Evolutionary conservation across 768 basidiomycete genomes (phyloP).

Genomic region (Collybia mongolica): DNA sequence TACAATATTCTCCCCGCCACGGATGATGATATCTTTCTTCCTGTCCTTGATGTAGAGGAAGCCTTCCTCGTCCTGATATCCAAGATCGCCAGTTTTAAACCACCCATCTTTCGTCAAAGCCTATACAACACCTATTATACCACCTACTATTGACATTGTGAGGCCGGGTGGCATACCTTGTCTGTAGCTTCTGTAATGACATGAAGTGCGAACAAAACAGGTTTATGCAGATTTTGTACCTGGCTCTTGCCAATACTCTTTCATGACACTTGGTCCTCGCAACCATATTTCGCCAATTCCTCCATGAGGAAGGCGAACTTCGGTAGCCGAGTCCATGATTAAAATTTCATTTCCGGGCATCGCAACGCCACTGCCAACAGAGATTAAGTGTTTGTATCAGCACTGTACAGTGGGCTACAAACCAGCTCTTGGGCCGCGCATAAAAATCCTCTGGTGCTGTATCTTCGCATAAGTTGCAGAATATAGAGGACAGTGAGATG

Average conservation of each 20-base stretch:
- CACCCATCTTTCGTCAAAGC: constrained; percentile 6
- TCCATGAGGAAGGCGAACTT: constrained; percentile 19
- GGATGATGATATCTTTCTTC: constrained; percentile 22
- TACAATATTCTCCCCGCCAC: constrained; percentile 20
- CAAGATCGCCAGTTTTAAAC: constrained; percentile 8
- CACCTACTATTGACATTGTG: too few species aligned
- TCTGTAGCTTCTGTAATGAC: too few species aligned
- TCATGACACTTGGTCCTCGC: constrained; percentile 50
- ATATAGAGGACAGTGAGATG: too few species aligned
- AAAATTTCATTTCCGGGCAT: constrained; percentile 44
- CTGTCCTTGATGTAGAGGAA: constrained; percentile 20
- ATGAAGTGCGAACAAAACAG: too few species aligned
- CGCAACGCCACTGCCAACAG: constrained; percentile 37
- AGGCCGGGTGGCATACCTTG: too few species aligned
- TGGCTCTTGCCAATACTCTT: constrained; percentile 49
- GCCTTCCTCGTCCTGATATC: constrained; percentile 14
- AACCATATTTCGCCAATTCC: constrained; percentile 41
- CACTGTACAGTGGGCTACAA: constrained; percentile 12
- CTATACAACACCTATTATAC: neutral
- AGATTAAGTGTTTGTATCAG: neutral
- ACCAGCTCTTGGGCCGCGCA: constrained; percentile 44
- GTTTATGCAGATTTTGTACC: constrained; percentile 18
- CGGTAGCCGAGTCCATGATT: constrained; percentile 35
- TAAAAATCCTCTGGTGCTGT: constrained; percentile 52
- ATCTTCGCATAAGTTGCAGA: neutral